These are phyloP conservation scores for Trichoderma sp. DNA, from an alignment of 2,329 filamentous ascomycete genomes.

Conservation along the genomic window DNA sequence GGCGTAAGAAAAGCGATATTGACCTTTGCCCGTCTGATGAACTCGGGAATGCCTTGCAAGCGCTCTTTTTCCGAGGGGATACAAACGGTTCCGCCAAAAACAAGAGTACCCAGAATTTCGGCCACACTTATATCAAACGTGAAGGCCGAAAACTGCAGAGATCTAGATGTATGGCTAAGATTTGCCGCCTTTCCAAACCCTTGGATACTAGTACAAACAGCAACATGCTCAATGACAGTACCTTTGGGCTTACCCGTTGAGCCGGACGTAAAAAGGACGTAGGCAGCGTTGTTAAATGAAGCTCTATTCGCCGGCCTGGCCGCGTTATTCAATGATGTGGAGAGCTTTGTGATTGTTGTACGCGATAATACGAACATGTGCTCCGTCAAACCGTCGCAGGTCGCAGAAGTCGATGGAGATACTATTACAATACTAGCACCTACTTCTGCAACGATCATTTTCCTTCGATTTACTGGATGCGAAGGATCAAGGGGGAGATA, in stretches of 20 bases:
- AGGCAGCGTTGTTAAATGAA: slow-evolving; percentile 29
- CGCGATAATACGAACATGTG: background rate
- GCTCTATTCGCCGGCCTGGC: background rate
- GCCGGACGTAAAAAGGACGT: slow-evolving; percentile 38
- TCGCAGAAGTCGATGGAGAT: background rate
- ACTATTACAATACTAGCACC: slow-evolving; percentile 21
- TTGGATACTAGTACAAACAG: slow-evolving; percentile 56
- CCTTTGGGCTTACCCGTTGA: slow-evolving; percentile 38
- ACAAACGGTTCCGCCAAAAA: slow-evolving; percentile 34
- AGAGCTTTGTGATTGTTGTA: background rate
- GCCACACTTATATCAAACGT: slow-evolving; percentile 54
- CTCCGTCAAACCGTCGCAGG: background rate
- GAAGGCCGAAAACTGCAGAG: slow-evolving; percentile 56
- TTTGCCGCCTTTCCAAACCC: slow-evolving; percentile 52
- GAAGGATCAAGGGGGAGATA: slow-evolving; percentile 36
- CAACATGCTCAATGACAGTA: slow-evolving; percentile 48
- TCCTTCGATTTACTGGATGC: slow-evolving; percentile 18
- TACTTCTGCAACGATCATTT: slow-evolving; percentile 26
- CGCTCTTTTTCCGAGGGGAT: slow-evolving; percentile 32
- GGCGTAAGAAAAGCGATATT: slow-evolving; percentile 31
- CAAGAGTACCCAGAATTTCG: slow-evolving; percentile 33
- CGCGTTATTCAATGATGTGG: background rate
- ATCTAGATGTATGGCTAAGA: slow-evolving; percentile 53
- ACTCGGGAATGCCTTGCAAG: slow-evolving; percentile 4
- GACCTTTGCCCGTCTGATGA: slow-evolving; percentile 11